phyloP scores from a whole-genome alignment of 768 basidiomycete genomes.

The Russula dissimulans region DNA sequence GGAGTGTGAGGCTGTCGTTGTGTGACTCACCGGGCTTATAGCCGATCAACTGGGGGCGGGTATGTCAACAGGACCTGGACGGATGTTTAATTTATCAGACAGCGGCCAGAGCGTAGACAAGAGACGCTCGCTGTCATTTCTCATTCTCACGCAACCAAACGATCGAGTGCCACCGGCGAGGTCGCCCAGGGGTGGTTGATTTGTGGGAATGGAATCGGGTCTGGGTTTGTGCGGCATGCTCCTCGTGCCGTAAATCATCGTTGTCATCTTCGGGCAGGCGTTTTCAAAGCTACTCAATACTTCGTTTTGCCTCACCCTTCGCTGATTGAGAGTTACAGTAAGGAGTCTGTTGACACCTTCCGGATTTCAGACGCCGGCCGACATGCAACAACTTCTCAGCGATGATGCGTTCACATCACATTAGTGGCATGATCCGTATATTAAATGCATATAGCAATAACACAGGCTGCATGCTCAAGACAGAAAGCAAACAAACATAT shows the following conservation, averaged over 20 bases:
- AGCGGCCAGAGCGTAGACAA: not conserved
- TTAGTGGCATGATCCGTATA: not conserved
- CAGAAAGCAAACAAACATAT: not conserved
- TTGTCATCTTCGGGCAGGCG: not conserved
- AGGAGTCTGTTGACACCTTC: not conserved
- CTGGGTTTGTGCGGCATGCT: no score
- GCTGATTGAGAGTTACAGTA: no score
- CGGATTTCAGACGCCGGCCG: not conserved
- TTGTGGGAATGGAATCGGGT: no score
- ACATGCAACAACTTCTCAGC: not conserved
- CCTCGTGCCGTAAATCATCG: no score
- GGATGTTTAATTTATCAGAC: no score
- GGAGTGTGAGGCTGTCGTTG: no score
- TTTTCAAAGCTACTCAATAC: not conserved
- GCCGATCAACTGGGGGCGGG: not conserved
- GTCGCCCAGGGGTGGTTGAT: no score
- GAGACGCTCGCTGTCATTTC: not conserved
- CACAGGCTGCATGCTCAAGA: not conserved
- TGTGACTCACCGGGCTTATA: not conserved
- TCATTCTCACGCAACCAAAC: no score
- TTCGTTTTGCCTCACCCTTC: no score
- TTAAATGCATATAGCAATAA: not conserved
- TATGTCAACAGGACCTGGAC: not conserved
- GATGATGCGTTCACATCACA: not conserved
- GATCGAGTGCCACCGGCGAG: no score